These are phyloP conservation scores for Talinum fruticosum DNA, from an alignment of 148 eudicot species.

Conservation along the genomic window DNA sequence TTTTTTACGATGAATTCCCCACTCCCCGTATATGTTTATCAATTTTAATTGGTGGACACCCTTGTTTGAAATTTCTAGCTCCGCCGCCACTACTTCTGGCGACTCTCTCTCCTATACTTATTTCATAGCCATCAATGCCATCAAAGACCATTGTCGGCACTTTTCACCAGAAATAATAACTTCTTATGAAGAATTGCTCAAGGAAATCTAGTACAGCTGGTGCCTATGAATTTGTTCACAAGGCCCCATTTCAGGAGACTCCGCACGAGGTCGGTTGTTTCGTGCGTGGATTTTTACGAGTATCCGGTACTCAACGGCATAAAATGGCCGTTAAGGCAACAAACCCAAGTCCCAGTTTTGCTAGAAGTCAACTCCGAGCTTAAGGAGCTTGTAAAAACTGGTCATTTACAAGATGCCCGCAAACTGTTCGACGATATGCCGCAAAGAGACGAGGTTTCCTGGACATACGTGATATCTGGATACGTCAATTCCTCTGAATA, in stretches of 20 bases:
- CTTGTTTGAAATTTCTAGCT: too few relatives aligned
- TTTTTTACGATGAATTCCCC: too few relatives aligned
- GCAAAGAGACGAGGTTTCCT: slow-evolving; percentile 63
- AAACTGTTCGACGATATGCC: slow-evolving; percentile 63
- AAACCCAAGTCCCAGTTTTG: slow-evolving; percentile 29
- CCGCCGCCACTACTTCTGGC: too few relatives aligned
- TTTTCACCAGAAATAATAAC: neutral
- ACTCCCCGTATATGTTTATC: too few relatives aligned
- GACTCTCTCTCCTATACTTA: neutral
- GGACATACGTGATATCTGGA: slow-evolving; percentile 76
- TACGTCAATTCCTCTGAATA: slow-evolving; percentile 49
- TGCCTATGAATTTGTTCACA: slow-evolving; percentile 11
- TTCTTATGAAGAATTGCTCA: neutral
- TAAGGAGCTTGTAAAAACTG: slow-evolving; percentile 45
- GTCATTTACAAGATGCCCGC: slow-evolving; percentile 57
- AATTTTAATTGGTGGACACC: too few relatives aligned
- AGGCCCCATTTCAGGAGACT: slow-evolving; percentile 29
- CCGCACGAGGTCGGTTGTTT: slow-evolving; percentile 23
- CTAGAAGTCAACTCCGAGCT: slow-evolving; percentile 40
- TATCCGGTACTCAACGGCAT: slow-evolving; percentile 12
- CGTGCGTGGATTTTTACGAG: slow-evolving; percentile 22
- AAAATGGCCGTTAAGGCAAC: neutral
- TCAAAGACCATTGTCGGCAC: neutral
- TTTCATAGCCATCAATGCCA: neutral
- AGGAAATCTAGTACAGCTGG: neutral